Conservation (phyloP, 2,329 filamentous ascomycete genomes). For the Cordyceps tenuipes region DNA sequence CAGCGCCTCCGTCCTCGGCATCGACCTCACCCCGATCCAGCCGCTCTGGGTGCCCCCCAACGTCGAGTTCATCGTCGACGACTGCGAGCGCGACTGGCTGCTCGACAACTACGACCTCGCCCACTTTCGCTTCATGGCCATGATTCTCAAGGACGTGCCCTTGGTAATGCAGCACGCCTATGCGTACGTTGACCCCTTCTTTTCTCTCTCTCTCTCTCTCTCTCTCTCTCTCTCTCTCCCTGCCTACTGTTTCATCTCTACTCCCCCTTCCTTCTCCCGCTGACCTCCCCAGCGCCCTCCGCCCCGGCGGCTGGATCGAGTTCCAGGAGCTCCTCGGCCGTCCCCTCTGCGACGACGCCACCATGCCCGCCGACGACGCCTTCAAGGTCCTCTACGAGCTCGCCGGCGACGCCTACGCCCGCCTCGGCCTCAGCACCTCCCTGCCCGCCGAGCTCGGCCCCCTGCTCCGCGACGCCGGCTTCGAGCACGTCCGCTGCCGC, state of each 20-base stretch:
- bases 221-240: too few species aligned
- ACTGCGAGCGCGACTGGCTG: conserved; percentile 50
- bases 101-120: conserved; percentile 50
- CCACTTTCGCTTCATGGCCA: conserved; percentile 41
- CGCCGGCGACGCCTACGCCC: conserved; percentile 23
- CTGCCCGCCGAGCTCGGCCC: conserved; percentile 26
- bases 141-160: conserved; percentile 41
- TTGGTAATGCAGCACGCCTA: conserved; percentile 35
- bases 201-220: too few species aligned
- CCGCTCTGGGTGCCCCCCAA: conserved; percentile 47
- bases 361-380: conserved; percentile 33
- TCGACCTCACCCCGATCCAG: conserved; percentile 38
- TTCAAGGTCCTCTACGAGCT: conserved; percentile 26
- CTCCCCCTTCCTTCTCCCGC: too few species aligned
- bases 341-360: conserved; percentile 35
- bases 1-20: conserved; percentile 31
- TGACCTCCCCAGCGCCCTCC: conserved; percentile 6
- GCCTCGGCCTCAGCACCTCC: conserved; percentile 32
- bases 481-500: conserved; percentile 33
- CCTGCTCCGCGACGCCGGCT: conserved; percentile 33
- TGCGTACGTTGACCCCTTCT: conserved; percentile 24
- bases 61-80: conserved; percentile 54
- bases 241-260: too few species aligned
- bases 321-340: conserved; percentile 37
- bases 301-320: conserved; percentile 43